Conservation (phyloP, 257 asterid species). For the Nicotiana otophora region DNA sequence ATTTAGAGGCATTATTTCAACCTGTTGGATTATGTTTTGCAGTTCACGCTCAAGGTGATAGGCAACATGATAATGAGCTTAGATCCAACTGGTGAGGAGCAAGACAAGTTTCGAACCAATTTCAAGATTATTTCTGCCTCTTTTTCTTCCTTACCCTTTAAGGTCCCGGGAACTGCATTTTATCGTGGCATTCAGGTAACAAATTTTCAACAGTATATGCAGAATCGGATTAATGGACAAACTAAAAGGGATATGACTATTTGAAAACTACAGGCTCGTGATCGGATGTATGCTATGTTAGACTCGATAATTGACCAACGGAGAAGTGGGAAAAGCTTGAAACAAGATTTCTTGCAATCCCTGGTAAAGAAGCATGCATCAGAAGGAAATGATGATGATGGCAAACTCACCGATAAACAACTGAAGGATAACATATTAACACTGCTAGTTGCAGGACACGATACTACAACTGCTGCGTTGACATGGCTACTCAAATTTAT, state of each 20-base stretch:
- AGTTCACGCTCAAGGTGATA: conserved; percentile 83
- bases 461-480: conserved; percentile 82
- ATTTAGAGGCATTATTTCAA: conserved; percentile 9
- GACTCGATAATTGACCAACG: conserved; percentile 56
- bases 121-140: conserved; percentile 74
- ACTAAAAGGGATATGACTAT: not conserved
- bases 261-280: conserved; percentile 52
- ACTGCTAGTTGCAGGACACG: conserved; percentile 80
- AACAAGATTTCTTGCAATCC: conserved; percentile 69
- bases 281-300: conserved; percentile 68
- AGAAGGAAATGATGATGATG: conserved; percentile 43
- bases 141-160: conserved; percentile 68
- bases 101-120: conserved; percentile 66
- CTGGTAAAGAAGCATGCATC: conserved; percentile 48
- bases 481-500: conserved; percentile 77
- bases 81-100: conserved; percentile 77
- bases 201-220: not conserved
- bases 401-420: conserved; percentile 73
- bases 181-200: conserved; percentile 72
- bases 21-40: conserved; percentile 18
- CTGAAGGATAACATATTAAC: conserved; percentile 79
- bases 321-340: conserved; percentile 46
- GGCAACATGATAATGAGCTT: conserved; percentile 92
- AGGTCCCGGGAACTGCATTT: conserved; percentile 80
- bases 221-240: not conserved